phyloP scores from a whole-genome alignment of 768 basidiomycete species.

The Termitomyces sp. region DNA sequence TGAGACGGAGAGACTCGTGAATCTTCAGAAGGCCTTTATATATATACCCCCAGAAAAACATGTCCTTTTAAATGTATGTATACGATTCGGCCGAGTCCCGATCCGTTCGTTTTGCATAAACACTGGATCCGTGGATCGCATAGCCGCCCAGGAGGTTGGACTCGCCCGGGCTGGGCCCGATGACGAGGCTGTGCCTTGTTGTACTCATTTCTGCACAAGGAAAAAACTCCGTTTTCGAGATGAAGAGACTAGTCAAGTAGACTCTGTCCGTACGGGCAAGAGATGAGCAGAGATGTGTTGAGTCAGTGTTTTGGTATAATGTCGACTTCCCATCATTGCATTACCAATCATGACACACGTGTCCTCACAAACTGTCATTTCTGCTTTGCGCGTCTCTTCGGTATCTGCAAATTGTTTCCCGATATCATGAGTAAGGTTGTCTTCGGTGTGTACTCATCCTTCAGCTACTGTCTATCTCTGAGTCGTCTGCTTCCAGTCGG shows the following conservation, averaged over 20 bases:
- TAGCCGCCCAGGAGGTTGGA: too few relatives aligned
- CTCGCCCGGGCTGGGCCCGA: too few relatives aligned
- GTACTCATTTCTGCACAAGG: too few relatives aligned
- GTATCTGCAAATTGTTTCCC: neutral
- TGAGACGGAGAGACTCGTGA: neutral
- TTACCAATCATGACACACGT: neutral
- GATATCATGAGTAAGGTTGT: constrained; percentile 62
- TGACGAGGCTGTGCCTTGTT: too few relatives aligned
- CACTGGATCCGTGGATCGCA: too few relatives aligned
- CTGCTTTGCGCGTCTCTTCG: neutral
- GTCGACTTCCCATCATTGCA: neutral
- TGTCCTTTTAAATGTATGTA: too few relatives aligned
- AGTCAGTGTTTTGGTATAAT: neutral
- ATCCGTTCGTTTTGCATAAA: too few relatives aligned
- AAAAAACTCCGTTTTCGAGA: too few relatives aligned
- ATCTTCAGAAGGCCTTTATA: neutral
- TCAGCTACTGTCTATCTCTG: neutral
- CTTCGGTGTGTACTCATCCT: constrained; percentile 43
- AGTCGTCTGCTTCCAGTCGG: constrained; percentile 47
- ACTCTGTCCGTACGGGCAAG: too few relatives aligned
- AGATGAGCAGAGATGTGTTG: too few relatives aligned
- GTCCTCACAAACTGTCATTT: neutral
- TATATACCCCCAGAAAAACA: neutral
- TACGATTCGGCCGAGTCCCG: too few relatives aligned
- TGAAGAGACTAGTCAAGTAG: neutral